Percentiles rank a stretch among this genome's conserved stretches.
phyloP scores from a whole-genome alignment of 2,329 filamentous ascomycete species.

The Teratosphaeria pseudoeucalypti region DNA sequence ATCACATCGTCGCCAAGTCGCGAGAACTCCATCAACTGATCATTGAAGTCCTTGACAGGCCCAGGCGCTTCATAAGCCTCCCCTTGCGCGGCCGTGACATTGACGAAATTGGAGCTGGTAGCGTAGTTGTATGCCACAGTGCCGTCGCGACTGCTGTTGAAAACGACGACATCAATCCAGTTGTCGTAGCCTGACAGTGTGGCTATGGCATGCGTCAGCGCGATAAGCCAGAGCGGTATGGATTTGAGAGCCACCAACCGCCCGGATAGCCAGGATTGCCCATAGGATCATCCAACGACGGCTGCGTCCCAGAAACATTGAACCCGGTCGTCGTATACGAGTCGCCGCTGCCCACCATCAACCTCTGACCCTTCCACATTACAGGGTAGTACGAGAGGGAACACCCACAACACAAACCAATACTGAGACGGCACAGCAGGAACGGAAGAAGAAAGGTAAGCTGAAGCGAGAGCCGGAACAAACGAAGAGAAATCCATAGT shows the following conservation, averaged over 20 bases:
- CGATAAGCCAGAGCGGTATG: neutral
- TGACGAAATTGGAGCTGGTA: neutral
- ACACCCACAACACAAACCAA: neutral
- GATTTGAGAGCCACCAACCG: neutral
- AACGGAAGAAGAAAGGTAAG: no score
- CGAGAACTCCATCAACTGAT: neutral
- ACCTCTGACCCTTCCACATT: neutral
- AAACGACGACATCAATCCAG: neutral
- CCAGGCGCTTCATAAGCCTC: neutral
- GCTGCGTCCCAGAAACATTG: neutral
- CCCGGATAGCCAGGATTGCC: neutral
- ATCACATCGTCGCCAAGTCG: neutral
- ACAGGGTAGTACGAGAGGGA: neutral
- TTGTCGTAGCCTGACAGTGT: neutral
- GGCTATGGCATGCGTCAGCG: neutral
- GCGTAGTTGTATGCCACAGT: neutral
- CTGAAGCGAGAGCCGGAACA: no score
- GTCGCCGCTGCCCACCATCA: neutral
- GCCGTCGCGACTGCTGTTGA: neutral
- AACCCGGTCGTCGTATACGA: neutral
- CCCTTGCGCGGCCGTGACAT: neutral
- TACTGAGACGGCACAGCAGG: neutral
- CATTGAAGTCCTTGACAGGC: neutral
- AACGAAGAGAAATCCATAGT: no score
- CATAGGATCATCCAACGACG: neutral